Conservation (phyloP, 805 yeast genomes). For the Wickerhamomyces silvicola region DNA sequence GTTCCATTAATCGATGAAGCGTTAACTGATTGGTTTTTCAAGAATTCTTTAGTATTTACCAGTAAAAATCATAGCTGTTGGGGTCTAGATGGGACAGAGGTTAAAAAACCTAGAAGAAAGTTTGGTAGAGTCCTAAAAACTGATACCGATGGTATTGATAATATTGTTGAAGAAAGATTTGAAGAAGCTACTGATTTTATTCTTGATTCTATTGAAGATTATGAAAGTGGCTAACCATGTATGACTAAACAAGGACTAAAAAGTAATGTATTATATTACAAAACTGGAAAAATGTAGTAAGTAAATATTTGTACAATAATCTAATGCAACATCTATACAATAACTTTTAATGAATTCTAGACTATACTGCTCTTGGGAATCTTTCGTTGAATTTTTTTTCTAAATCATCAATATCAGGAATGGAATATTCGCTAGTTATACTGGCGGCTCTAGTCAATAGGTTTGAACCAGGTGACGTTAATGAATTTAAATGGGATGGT, state of each 20-base stretch:
- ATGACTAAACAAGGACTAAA: constrained; percentile 1
- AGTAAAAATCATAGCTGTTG: constrained; percentile 72
- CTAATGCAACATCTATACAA: neutral
- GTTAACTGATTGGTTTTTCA: constrained; percentile 86
- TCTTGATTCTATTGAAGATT: constrained; percentile 69
- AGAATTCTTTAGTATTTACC: constrained; percentile 78
- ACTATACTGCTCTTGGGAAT: constrained; percentile 53
- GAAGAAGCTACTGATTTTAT: constrained; percentile 84
- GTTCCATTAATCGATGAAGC: constrained; percentile 87
- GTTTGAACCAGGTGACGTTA: constrained; percentile 1
- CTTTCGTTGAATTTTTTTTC: constrained; percentile 51
- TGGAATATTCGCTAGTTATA: constrained; percentile 32
- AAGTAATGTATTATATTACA: too few relatives aligned
- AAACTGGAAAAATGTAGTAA: too few relatives aligned
- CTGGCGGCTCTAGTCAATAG: constrained; percentile 1
- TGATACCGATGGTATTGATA: constrained; percentile 64
- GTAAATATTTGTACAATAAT: neutral
- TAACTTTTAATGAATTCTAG: neutral
- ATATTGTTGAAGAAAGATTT: constrained; percentile 72
- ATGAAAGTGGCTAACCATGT: constrained; percentile 33
- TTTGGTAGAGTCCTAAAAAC: constrained; percentile 84
- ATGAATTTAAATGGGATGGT: constrained; percentile 46
- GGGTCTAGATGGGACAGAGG: constrained; percentile 45
- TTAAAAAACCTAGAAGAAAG: constrained; percentile 79
- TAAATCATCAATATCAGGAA: constrained; percentile 52